Conservation (phyloP, 1,284 basidiomycete genomes). For the Ceratobasidium papillatum region DNA sequence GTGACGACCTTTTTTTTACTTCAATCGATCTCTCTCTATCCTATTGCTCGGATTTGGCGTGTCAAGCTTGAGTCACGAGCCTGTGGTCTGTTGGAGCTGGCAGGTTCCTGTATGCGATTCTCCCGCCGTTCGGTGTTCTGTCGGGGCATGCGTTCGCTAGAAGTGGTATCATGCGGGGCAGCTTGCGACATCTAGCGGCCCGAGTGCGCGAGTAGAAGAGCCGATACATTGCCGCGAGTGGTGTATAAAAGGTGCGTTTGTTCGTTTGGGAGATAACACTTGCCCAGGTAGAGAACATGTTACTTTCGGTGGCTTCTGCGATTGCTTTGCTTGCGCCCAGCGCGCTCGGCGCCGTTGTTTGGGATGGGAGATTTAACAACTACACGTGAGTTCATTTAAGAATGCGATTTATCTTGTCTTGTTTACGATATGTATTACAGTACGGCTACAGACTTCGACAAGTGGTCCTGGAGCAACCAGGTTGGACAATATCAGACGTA, state of each 20-base stretch:
- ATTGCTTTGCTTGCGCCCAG: constrained; percentile 23
- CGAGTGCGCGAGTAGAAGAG: background rate
- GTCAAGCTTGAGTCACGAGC: constrained; percentile 23
- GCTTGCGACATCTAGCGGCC: constrained; percentile 22
- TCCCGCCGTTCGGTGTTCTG: constrained; percentile 26
- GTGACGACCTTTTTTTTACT: constrained; percentile 31
- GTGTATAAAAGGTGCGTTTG: constrained; percentile 20
- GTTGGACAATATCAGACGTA: constrained; percentile 33
- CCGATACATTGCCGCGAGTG: constrained; percentile 26
- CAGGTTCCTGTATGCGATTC: background rate
- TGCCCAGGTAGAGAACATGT: background rate
- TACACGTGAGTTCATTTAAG: constrained; percentile 13
- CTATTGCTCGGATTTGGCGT: background rate
- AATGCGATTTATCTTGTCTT: background rate
- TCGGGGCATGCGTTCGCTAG: constrained; percentile 8
- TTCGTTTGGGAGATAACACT: background rate
- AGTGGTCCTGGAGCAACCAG: constrained; percentile 52
- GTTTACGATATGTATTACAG: constrained; percentile 49
- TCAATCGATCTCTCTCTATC: constrained; percentile 43
- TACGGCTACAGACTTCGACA: constrained; percentile 62
- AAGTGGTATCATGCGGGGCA: constrained; percentile 7
- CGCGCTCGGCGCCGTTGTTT: constrained; percentile 28
- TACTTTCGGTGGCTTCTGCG: constrained; percentile 9
- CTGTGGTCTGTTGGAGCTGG: background rate
- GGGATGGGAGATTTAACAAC: constrained; percentile 31